Conservation (phyloP, 2,329 filamentous ascomycete species). For the Penicillium glabrum region DNA sequence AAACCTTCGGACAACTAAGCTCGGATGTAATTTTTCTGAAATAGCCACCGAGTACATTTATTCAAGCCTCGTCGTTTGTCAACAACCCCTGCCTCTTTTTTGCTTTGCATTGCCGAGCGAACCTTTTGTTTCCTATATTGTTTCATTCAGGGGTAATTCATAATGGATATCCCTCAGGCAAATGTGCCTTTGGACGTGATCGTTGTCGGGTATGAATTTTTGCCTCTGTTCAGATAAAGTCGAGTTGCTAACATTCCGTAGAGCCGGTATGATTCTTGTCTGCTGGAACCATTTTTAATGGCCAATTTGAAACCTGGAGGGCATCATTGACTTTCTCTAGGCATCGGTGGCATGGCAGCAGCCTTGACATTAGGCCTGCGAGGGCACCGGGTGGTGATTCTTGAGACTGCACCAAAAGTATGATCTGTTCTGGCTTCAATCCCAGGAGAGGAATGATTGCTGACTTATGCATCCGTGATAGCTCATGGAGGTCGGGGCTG, state of each 20-base stretch:
- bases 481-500: slow-evolving; percentile 64
- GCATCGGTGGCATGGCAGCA: slow-evolving; percentile 38
- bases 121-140: not conserved
- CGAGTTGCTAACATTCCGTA: slow-evolving; percentile 13
- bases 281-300: not conserved
- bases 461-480: slow-evolving; percentile 10
- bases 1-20: slow-evolving; percentile 8
- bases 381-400: slow-evolving; percentile 33
- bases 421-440: not conserved
- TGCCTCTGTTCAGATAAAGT: not conserved
- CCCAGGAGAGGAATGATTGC: not conserved
- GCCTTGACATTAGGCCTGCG: slow-evolving; percentile 34
- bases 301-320: not conserved
- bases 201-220: slow-evolving; percentile 33
- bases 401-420: slow-evolving; percentile 38
- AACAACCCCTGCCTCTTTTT: not conserved
- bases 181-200: slow-evolving; percentile 32
- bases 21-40: slow-evolving; percentile 14
- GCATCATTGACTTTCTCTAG: slow-evolving; percentile 17
- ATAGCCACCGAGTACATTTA: slow-evolving; percentile 4
- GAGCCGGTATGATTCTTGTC: slow-evolving; percentile 27
- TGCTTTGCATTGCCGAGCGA: not conserved
- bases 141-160: not conserved
- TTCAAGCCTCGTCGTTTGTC: not conserved
- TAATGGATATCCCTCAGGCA: slow-evolving; percentile 25